These are phyloP conservation scores for Fusarium sp. DNA, from an alignment of 2,329 filamentous ascomycete genomes.

Conservation along the genomic window DNA sequence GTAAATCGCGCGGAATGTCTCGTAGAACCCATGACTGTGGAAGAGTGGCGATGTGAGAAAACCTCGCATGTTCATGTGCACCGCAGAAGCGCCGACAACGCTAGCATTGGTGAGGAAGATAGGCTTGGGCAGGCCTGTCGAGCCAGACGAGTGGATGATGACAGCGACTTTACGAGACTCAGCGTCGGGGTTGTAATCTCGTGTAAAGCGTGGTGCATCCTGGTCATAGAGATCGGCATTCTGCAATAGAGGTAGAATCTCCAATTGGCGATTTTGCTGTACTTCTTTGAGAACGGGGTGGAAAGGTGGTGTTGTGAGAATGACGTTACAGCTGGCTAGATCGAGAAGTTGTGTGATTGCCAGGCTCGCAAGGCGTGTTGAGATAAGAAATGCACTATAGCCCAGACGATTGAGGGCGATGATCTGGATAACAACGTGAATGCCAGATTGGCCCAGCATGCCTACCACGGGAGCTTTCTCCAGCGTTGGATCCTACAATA, in stretches of 20 bases:
- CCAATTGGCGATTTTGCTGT: constrained; percentile 24
- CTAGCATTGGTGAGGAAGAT: constrained; percentile 69
- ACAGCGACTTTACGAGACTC: constrained; percentile 39
- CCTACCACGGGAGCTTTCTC: constrained; percentile 40
- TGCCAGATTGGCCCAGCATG: constrained; percentile 38
- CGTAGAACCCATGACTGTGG: constrained; percentile 70
- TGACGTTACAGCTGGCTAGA: constrained; percentile 17
- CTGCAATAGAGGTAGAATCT: constrained; percentile 28
- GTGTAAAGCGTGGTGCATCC: constrained; percentile 33
- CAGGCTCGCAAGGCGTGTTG: constrained; percentile 38
- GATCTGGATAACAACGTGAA: constrained; percentile 41
- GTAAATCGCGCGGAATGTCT: constrained; percentile 66
- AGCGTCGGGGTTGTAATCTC: constrained; percentile 30
- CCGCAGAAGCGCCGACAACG: constrained; percentile 62
- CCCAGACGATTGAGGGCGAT: constrained; percentile 42
- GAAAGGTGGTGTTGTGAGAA: constrained; percentile 38
- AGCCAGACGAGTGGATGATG: constrained; percentile 60
- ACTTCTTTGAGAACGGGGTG: constrained; percentile 36
- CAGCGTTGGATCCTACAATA: constrained; percentile 23
- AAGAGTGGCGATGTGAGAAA: constrained; percentile 71
- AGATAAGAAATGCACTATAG: constrained; percentile 42
- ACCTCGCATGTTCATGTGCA: constrained; percentile 57
- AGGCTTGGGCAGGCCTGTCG: constrained; percentile 73
- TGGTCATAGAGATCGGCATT: constrained; percentile 15
- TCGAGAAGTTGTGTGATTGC: constrained; percentile 39